Base-by-base conservation (phyloP, 2,329 filamentous ascomycete genomes). In the Fusarium sambucinum region DNA sequence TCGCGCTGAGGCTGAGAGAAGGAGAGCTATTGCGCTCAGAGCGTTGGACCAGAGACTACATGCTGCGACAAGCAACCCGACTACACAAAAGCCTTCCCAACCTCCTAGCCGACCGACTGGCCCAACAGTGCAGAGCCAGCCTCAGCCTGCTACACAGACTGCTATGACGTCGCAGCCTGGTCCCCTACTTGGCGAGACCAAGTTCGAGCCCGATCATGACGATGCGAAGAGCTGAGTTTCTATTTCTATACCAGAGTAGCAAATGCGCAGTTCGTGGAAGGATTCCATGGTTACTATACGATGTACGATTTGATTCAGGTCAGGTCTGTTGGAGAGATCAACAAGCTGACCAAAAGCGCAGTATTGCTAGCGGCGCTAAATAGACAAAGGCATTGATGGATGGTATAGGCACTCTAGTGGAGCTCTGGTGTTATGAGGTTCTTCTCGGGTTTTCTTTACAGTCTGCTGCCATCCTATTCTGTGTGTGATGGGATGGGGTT, bases 11-110 rank as follows among this genome's bases (percentile, higher is more conserved):
- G 95, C 95, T 1, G 96, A 98, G 82, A 85, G 96, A 70, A 88
- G 96, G 77, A 87, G 96, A 70, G 94, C 94, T 1, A 82, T 99
- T 69, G 96, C 96, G 2, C 84, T 99, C 57, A 95, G 95, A 77
- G 95, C 94, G 5, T 82, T 99, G 55, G 96, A 99, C 78, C 94
- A 98, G 81, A 87, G 96, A 68, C 83, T 99, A 53, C 92, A 96
- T 78, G 92, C 93, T n/a, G 93, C 94, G 5, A 90, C 92, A 17
- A 84, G 84, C 33, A 85, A 79, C 61, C 80, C 85, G 46, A 55
- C 48, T 21, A 33, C 60, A 42, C 70, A 63, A 35, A 58, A 60
- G 53, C 37, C 81, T 64, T 69, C 79, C 68, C 66, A 77, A 21
- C 69, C 78, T 6, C 77, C 81, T 11, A 75, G 75, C 17, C 77